phyloP scores from a whole-genome alignment of 768 basidiomycete genomes.

The Leccinum boreale region DNA sequence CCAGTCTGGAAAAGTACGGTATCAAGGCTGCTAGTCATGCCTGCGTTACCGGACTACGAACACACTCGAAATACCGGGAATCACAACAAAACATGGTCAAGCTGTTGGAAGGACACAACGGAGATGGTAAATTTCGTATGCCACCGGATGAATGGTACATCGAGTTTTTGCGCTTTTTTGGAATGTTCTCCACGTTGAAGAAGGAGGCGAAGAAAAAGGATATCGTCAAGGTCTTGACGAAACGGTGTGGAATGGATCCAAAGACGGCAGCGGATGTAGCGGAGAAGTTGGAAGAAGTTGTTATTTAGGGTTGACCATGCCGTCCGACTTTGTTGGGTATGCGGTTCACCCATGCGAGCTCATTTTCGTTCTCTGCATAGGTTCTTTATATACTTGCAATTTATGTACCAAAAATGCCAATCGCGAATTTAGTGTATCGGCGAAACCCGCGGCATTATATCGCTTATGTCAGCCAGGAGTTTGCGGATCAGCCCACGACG shows the following conservation, averaged over 20 bases:
- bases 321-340: no score
- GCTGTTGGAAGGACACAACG: conserved; percentile 14
- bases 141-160: conserved; percentile 23
- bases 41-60: conserved; percentile 36
- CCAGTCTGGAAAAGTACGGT: conserved; percentile 19
- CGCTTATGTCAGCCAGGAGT: no score
- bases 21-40: conserved; percentile 30
- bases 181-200: conserved; percentile 22
- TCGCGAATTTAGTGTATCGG: no score
- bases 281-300: conserved; percentile 12
- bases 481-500: no score
- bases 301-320: not conserved
- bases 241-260: conserved; percentile 26
- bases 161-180: conserved; percentile 25
- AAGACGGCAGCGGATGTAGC: conserved; percentile 22
- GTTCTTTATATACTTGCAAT: no score
- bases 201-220: conserved; percentile 22
- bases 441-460: no score
- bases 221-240: conserved; percentile 23
- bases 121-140: conserved; percentile 22
- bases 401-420: no score
- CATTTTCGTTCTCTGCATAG: no score
- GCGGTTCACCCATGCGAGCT: no score
- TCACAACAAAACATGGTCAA: conserved; percentile 16
- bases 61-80: conserved; percentile 26